phyloP scores from a whole-genome alignment of 495 filamentous ascomycete genomes.

The Neurospora sp. region DNA sequence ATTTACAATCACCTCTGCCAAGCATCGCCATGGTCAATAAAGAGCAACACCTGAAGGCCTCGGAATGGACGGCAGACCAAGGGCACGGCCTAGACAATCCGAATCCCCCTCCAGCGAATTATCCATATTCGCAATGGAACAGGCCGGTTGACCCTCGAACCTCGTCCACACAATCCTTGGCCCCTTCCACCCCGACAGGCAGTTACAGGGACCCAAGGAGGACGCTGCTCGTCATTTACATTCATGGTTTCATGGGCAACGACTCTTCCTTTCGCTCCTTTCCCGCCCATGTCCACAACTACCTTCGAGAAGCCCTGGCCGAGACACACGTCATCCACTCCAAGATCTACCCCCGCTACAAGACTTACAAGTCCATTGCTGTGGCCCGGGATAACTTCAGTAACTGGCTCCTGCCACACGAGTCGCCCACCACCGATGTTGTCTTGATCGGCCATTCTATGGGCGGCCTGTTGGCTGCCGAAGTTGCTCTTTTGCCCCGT shows the following conservation, averaged over 20 bases:
- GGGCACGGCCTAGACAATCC: neutral
- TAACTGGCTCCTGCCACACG: constrained; percentile 70
- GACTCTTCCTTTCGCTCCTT: constrained; percentile 82
- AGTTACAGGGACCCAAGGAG: constrained; percentile 28
- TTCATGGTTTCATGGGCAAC: constrained; percentile 90
- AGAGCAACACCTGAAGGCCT: neutral
- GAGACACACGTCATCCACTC: constrained; percentile 75
- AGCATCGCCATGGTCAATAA: neutral
- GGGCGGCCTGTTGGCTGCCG: constrained; percentile 75
- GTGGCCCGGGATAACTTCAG: constrained; percentile 74
- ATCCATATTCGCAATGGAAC: constrained; percentile 6
- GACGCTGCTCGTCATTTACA: constrained; percentile 67
- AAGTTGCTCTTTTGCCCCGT: constrained; percentile 57
- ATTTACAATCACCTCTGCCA: neutral
- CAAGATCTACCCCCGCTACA: constrained; percentile 87
- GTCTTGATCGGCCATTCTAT: constrained; percentile 84
- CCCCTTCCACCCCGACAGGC: constrained; percentile 32
- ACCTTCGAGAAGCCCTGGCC: constrained; percentile 54
- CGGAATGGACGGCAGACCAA: neutral
- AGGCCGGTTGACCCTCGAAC: constrained; percentile 42
- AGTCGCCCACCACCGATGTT: constrained; percentile 63
- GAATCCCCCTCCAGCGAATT: neutral
- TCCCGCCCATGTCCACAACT: constrained; percentile 75
- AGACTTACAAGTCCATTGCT: constrained; percentile 63
- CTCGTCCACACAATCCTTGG: constrained; percentile 54